These are phyloP conservation scores for Aspergillus avenaceus DNA, from an alignment of 495 filamentous ascomycete species.

Conservation along the genomic window DNA sequence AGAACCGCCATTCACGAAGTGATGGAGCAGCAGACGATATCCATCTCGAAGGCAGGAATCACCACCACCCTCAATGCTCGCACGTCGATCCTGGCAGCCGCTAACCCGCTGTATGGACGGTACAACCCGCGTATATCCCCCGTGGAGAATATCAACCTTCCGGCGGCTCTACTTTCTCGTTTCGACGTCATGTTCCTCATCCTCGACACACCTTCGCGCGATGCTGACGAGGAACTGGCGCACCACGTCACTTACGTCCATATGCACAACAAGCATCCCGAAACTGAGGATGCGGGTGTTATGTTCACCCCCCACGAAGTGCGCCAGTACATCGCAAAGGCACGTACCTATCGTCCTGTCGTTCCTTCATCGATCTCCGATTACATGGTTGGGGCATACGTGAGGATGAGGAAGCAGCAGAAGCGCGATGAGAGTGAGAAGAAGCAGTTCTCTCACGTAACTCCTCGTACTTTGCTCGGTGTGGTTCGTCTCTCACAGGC, in stretches of 20 bases:
- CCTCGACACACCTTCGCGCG: constrained; percentile 84
- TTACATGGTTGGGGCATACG: constrained; percentile 95
- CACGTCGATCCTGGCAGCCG: constrained; percentile 95
- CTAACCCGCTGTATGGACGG: constrained; percentile 94
- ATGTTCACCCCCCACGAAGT: constrained; percentile 89
- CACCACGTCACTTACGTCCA: constrained; percentile 95
- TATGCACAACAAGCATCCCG: constrained; percentile 94
- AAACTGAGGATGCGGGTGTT: constrained; percentile 59
- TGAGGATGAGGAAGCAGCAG: constrained; percentile 81
- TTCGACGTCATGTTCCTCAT: constrained; percentile 97
- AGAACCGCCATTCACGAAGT: constrained; percentile 98
- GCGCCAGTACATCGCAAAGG: constrained; percentile 90
- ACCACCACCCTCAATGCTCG: constrained; percentile 93
- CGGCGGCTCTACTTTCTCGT: constrained; percentile 89
- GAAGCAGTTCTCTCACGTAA: constrained; percentile 88
- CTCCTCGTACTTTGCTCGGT: constrained; percentile 87
- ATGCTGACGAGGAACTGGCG: constrained; percentile 88
- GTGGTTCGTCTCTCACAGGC: constrained; percentile 91
- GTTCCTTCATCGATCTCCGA: constrained; percentile 82
- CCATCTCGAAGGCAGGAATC: constrained; percentile 97
- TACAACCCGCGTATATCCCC: constrained; percentile 97
- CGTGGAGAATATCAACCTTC: constrained; percentile 98
- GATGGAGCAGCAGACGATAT: constrained; percentile 99
- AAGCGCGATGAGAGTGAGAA: constrained; percentile 83
- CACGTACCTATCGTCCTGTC: constrained; percentile 78